A percentile compares a stretch with the other conserved stretches of the same genome.
These are phyloP conservation scores for Lumnitzera racemosa DNA, from an alignment of 345 rosid species.

Conservation along the genomic window DNA sequence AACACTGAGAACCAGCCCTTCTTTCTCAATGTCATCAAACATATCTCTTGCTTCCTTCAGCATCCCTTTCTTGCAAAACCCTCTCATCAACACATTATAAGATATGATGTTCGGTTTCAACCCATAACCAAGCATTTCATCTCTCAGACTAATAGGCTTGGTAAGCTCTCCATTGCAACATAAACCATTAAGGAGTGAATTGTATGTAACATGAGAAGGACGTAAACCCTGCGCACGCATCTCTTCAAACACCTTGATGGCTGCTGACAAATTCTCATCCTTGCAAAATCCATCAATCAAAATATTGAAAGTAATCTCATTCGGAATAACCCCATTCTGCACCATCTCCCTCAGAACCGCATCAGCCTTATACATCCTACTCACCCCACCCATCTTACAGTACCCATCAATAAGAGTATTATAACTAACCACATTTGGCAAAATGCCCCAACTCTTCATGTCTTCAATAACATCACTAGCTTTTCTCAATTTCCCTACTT, in stretches of 20 bases:
- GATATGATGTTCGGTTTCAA: slow-evolving; percentile 50
- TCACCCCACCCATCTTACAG: slow-evolving; percentile 52
- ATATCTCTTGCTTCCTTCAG: slow-evolving; percentile 44
- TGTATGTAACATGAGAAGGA: slow-evolving; percentile 54
- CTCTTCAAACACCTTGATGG: slow-evolving; percentile 53
- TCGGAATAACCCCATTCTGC: slow-evolving; percentile 32
- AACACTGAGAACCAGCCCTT: slow-evolving; percentile 35
- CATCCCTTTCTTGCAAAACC: slow-evolving; percentile 61
- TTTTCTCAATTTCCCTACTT: slow-evolving; percentile 62
- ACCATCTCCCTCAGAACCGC: slow-evolving; percentile 64
- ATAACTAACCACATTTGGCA: slow-evolving; percentile 49
- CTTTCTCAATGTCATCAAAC: slow-evolving; percentile 31
- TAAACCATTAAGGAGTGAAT: slow-evolving; percentile 49
- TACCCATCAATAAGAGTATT: slow-evolving; percentile 66
- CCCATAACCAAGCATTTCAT: slow-evolving; percentile 50
- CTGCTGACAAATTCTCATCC: slow-evolving; percentile 48
- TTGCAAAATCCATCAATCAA: slow-evolving; percentile 78
- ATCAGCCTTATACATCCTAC: slow-evolving; percentile 77
- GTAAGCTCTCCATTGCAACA: slow-evolving; percentile 39
- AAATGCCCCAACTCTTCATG: slow-evolving; percentile 48
- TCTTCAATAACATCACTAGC: slow-evolving; percentile 64
- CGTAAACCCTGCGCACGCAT: slow-evolving; percentile 55
- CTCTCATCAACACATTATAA: slow-evolving; percentile 58
- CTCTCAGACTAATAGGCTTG: slow-evolving; percentile 40
- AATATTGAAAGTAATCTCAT: slow-evolving; percentile 61